Evolutionary conservation across 768 basidiomycete genomes (phyloP).

Genomic region (Termitomyces sp.): DNA sequence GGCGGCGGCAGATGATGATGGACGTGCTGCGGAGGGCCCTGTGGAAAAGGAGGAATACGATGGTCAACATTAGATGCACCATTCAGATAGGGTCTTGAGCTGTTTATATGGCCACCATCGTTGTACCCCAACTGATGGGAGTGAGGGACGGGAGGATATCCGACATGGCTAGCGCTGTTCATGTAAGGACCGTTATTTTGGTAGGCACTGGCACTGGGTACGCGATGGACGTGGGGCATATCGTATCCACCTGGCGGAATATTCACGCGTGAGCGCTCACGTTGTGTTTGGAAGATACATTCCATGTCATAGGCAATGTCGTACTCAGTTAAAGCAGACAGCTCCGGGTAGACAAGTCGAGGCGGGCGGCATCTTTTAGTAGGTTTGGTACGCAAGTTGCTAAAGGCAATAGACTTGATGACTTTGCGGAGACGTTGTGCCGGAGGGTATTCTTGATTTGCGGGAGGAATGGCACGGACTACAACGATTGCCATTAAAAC

Average conservation of each 20-base stretch:
- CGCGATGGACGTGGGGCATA: conserved; percentile 10
- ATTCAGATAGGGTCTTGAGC: conserved; percentile 4
- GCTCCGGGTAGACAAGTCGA: conserved; percentile 36
- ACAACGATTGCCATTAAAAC: conserved; percentile 1
- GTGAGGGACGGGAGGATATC: neutral
- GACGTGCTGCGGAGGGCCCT: conserved; percentile 4
- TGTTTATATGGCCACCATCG: neutral
- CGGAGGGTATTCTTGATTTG: conserved; percentile 43
- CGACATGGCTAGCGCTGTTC: conserved; percentile 1
- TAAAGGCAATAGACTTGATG: conserved; percentile 52
- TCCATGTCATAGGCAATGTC: conserved; percentile 53
- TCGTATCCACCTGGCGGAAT: conserved; percentile 14
- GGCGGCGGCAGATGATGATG: conserved; percentile 11
- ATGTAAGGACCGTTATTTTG: neutral
- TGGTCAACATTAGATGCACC: conserved; percentile 2
- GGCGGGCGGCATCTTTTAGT: conserved; percentile 19
- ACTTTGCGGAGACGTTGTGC: conserved; percentile 66
- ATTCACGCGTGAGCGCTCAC: conserved; percentile 13
- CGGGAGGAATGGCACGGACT: conserved; percentile 61
- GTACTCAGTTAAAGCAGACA: conserved; percentile 36
- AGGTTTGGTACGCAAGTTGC: conserved; percentile 18
- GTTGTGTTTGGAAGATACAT: conserved; percentile 42
- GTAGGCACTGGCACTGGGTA: conserved; percentile 6
- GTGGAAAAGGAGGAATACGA: conserved; percentile 5
- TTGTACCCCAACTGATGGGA: conserved; percentile 2